Evolutionary conservation across 805 yeast species (phyloP), one percentile per base, ranked within the genome.

Genomic region (Monosporozyma solicola): DNA sequence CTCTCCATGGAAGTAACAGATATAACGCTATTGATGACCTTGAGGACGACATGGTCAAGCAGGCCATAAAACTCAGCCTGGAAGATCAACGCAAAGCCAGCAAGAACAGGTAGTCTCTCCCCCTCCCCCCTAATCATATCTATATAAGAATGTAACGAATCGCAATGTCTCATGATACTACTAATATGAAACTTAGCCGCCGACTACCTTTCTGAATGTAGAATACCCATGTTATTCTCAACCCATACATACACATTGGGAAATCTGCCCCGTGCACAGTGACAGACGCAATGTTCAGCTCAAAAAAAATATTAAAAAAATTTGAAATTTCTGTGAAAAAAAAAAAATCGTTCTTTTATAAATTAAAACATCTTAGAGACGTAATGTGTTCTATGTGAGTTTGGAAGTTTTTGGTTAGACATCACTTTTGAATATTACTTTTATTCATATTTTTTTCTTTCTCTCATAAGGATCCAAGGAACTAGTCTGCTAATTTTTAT

Each of bases 21-120:
- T n/a, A 5, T 5, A 20, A 13, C 29, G 39, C 51, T 8, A 51
- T 56, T 32, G 57, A 59, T 9, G 82, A 79, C 32, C 57, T 82
- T 47, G 88, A 90, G 66, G 86, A 86, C 53, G 74, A 84, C 59
- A 86, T 89, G 96, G 74, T 90, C 49, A 85, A 85, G 60, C 91
- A 87, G 63, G 97, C 96, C 0, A 75, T 90, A 68, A 73, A 87
- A 57, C 72, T 88, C 49, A 84, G 91, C 48, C 66, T 89, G 41
- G 67, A 84, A 46, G 95, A 87, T 9, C 27, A 44, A 22, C 24
- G 25, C 3, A 41, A 20, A 22, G 44, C n/a, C 11, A 7, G 15
- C 25, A 41, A 22, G 27, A 41, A 41, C 13, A 11, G 13, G 11
- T 41, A 41, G 20, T 41, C 20, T 41, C 10, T 41, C 20, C 20